Evolutionary conservation across 2,329 filamentous ascomycete genomes (phyloP).

Genomic region (Epichloe sibirici): DNA sequence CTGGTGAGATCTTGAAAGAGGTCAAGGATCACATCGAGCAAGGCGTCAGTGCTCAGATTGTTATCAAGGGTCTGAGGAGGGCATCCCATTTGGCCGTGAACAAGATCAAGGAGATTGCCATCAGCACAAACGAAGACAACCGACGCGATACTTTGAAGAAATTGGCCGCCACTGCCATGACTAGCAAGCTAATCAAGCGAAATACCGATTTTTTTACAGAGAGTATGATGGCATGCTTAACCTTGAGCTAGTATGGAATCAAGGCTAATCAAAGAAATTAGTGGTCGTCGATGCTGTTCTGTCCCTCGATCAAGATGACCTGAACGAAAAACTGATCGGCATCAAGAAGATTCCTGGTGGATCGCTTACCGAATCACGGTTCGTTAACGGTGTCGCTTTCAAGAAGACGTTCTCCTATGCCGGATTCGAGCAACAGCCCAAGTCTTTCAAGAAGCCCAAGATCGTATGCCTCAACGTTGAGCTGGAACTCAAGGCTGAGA

Average conservation of each 20-base stretch:
- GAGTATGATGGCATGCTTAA: conserved; percentile 43
- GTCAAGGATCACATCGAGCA: conserved; percentile 92
- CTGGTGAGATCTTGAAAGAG: conserved; percentile 97
- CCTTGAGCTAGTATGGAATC: neutral
- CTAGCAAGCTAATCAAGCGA: conserved; percentile 96
- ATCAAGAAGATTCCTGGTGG: conserved; percentile 97
- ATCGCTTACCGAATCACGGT: conserved; percentile 88
- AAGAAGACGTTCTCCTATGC: conserved; percentile 99
- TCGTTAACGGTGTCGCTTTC: conserved; percentile 96
- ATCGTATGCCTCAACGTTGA: conserved; percentile 97
- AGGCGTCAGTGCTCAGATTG: conserved; percentile 92
- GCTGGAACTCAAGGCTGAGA: conserved; percentile 95
- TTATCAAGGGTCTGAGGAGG: conserved; percentile 89
- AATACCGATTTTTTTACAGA: conserved; percentile 97
- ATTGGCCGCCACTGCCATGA: conserved; percentile 93
- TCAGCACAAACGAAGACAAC: conserved; percentile 71
- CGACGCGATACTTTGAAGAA: conserved; percentile 80
- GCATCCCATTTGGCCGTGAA: conserved; percentile 87
- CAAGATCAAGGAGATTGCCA: conserved; percentile 96
- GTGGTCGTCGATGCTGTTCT: conserved; percentile 97
- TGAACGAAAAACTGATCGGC: conserved; percentile 96
- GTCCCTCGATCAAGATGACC: conserved; percentile 87
- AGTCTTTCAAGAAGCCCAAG: conserved; percentile 86
- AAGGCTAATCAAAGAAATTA: conserved; percentile 26
- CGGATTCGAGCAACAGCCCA: conserved; percentile 98